phyloP scores from a whole-genome alignment of 1,139 yeast species.

The Yamadazyma epiphylla region DNA sequence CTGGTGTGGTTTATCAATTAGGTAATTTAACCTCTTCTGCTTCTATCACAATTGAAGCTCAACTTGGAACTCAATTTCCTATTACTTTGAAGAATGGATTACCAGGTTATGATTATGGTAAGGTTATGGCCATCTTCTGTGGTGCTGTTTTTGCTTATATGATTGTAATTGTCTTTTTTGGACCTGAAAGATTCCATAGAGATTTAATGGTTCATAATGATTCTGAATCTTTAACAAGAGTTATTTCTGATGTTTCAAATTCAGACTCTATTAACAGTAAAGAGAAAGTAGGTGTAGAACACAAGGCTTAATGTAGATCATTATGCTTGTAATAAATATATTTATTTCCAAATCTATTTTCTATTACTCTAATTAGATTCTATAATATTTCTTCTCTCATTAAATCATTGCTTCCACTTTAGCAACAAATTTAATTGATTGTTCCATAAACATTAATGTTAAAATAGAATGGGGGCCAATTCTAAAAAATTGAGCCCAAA shows the following conservation, averaged over 20 bases:
- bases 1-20: conserved; percentile 37
- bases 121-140: conserved; percentile 37
- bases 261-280: conserved; percentile 2
- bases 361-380: no score
- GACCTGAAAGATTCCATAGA: conserved; percentile 31
- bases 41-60: conserved; percentile 34
- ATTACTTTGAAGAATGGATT: conserved; percentile 16
- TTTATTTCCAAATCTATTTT: no score
- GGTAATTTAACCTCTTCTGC: conserved; percentile 38
- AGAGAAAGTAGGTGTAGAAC: conserved; percentile 1
- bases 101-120: conserved; percentile 28
- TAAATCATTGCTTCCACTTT: conserved; percentile 17
- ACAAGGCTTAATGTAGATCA: neutral
- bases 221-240: conserved; percentile 7
- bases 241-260: conserved; percentile 4
- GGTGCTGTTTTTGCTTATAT: conserved; percentile 33
- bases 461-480: conserved; percentile 94
- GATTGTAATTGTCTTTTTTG: conserved; percentile 23
- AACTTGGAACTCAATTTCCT: conserved; percentile 29
- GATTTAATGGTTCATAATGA: conserved; percentile 13
- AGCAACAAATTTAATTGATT: conserved; percentile 63
- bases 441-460: conserved; percentile 93
- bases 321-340: no score
- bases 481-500: conserved; percentile 86
- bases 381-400: no score